phyloP scores from a whole-genome alignment of 352 stramenopile species.

The Phytophthora foliorum region DNA sequence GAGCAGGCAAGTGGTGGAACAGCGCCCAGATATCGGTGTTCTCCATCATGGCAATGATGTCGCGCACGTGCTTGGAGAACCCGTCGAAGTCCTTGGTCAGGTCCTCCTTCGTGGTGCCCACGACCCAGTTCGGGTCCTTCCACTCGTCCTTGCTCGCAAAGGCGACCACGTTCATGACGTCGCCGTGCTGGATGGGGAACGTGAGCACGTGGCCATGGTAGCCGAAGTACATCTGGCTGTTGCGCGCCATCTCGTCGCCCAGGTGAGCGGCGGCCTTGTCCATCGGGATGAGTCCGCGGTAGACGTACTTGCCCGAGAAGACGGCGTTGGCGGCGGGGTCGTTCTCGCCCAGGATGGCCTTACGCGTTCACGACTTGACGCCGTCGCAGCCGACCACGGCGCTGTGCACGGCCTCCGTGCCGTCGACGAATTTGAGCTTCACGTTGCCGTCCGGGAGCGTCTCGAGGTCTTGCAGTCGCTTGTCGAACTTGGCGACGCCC shows the following conservation, averaged over 20 bases:
- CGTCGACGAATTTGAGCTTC: constrained; percentile 43
- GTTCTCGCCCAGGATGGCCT: constrained; percentile 38
- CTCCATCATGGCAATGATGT: constrained; percentile 53
- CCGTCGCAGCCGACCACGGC: constrained; percentile 42
- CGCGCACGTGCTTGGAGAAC: constrained; percentile 42
- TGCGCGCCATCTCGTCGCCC: constrained; percentile 47
- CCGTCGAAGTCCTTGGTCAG: constrained; percentile 39
- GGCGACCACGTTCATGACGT: constrained; percentile 49
- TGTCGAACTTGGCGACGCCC: constrained; percentile 39
- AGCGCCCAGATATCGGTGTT: constrained; percentile 49
- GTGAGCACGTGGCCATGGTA: constrained; percentile 50
- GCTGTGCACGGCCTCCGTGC: constrained; percentile 43
- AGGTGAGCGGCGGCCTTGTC: constrained; percentile 42
- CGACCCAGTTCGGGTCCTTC: constrained; percentile 46
- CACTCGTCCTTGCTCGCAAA: constrained; percentile 48
- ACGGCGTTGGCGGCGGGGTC: constrained; percentile 37
- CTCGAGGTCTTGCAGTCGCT: constrained; percentile 43
- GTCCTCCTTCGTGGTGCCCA: constrained; percentile 43
- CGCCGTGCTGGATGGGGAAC: constrained; percentile 45
- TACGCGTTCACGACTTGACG: constrained; percentile 44
- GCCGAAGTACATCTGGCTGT: constrained; percentile 52
- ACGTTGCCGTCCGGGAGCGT: constrained; percentile 41
- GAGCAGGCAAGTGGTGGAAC: constrained; percentile 40
- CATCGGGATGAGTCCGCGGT: constrained; percentile 45
- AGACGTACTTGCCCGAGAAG: constrained; percentile 49